phyloP scores from a whole-genome alignment of 2,329 filamentous ascomycete genomes.

The Botrytis hyacinthi region DNA sequence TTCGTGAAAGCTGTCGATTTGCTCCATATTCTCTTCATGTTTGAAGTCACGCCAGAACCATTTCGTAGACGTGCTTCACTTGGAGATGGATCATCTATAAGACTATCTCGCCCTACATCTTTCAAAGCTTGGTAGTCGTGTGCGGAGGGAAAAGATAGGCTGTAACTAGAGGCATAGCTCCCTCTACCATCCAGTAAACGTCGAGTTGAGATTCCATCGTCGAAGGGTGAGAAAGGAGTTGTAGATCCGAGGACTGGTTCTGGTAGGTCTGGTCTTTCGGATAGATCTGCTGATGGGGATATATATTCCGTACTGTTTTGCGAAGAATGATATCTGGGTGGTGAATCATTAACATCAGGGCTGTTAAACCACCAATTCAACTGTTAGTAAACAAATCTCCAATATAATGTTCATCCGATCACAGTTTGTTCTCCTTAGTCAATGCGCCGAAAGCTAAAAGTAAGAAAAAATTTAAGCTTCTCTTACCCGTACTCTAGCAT shows the following conservation, averaged over 20 bases:
- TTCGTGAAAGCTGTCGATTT: slow-evolving; percentile 5
- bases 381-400: not conserved
- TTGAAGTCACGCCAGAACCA: not conserved
- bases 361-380: not conserved
- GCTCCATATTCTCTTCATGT: slow-evolving; percentile 14
- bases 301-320: not conserved
- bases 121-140: slow-evolving; percentile 1
- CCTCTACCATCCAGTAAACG: not conserved
- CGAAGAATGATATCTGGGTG: slow-evolving; percentile 2
- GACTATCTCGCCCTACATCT: not conserved
- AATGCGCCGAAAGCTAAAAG: not conserved
- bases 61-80: not conserved
- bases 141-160: not conserved
- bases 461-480: not conserved
- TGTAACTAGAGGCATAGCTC: not conserved
- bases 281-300: slow-evolving; percentile 13
- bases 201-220: slow-evolving; percentile 8
- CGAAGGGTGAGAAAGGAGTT: not conserved
- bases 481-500: slow-evolving; percentile 19
- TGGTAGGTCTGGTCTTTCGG: not conserved
- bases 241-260: not conserved
- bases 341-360: not conserved
- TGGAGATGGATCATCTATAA: not conserved
- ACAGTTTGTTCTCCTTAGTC: not conserved
- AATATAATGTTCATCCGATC: not conserved